phyloP scores from a whole-genome alignment of 805 yeast species.

The Candida montana region DNA sequence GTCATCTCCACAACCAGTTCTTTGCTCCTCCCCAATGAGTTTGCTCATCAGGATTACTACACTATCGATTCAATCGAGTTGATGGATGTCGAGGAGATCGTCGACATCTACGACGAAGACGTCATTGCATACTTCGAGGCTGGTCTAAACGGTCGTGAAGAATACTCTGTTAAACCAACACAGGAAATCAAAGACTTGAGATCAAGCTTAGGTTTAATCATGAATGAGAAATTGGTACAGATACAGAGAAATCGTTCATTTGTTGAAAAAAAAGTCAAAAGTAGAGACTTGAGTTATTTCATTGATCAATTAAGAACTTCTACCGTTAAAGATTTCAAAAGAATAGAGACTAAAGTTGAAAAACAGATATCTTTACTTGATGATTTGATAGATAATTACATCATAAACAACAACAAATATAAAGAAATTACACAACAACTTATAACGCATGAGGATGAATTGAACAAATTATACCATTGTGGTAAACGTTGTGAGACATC shows the following conservation, averaged over 20 bases:
- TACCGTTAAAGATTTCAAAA: slow-evolving; percentile 16
- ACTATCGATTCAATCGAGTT: slow-evolving; percentile 2
- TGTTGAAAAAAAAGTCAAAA: slow-evolving; percentile 15
- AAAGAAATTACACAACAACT: slow-evolving; percentile 2
- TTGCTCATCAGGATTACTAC: slow-evolving; percentile 11
- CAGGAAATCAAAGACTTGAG: slow-evolving; percentile 13
- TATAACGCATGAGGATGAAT: neutral
- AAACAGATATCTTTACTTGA: slow-evolving; percentile 9
- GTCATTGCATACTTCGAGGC: slow-evolving; percentile 9
- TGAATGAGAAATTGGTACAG: slow-evolving; percentile 20
- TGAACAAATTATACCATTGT: slow-evolving; percentile 1
- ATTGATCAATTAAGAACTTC: slow-evolving; percentile 17
- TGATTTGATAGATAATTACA: slow-evolving; percentile 8
- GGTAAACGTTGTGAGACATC: slow-evolving; percentile 1
- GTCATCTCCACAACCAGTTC: slow-evolving; percentile 9
- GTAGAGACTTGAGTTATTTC: slow-evolving; percentile 16
- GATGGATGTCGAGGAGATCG: slow-evolving; percentile 7
- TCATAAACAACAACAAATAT: slow-evolving; percentile 12
- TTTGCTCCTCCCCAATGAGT: slow-evolving; percentile 11
- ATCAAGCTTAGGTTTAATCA: slow-evolving; percentile 7
- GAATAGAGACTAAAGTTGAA: slow-evolving; percentile 12
- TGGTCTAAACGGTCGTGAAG: slow-evolving; percentile 4
- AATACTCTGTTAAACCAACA: slow-evolving; percentile 2
- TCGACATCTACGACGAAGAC: slow-evolving; percentile 9
- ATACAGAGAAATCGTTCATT: slow-evolving; percentile 17